Base-by-base conservation (phyloP, 768 basidiomycete genomes). In the Mycena venus region DNA sequence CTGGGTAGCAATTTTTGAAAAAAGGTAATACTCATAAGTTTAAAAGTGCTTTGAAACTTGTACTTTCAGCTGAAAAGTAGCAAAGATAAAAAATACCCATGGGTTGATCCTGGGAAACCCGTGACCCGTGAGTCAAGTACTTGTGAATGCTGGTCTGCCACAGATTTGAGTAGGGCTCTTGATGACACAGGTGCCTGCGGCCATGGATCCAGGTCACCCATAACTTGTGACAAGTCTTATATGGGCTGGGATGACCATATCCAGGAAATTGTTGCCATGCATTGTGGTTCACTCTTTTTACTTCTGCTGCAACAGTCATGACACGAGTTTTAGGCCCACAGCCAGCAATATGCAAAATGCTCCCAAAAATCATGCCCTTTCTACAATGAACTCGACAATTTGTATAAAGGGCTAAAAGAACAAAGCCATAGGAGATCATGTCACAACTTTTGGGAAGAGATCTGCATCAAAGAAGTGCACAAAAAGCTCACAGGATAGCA, bases 171-270 rank as follows among this genome's bases (percentile, higher is more conserved):
- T n/a, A n/a, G n/a, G n/a, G n/a, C n/a, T n/a, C n/a, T n/a, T n/a
- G n/a, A n/a, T n/a, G n/a, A n/a, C n/a, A n/a, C n/a, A n/a, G n/a
- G n/a, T n/a, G n/a, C n/a, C n/a, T n/a, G n/a, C n/a, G n/a, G n/a
- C n/a, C n/a, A n/a, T n/a, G n/a, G n/a, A n/a, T n/a, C n/a, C n/a
- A n/a, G n/a, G n/a, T n/a, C n/a, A n/a, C n/a, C n/a, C n/a, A n/a
- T n/a, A n/a, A n/a, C n/a, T n/a, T n/a, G n/a, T n/a, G n/a, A n/a
- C n/a, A n/a, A n/a, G n/a, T n/a, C n/a, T n/a, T n/a, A n/a, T n/a
- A n/a, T n/a, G n/a, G n/a, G n/a, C n/a, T n/a, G n/a, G n/a, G 42
- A 60, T 23, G 68, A 69, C 1, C 49, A 69, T 23, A 49, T 60
- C 1, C 12, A 44, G 25, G 38, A 44, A 0, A 60, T 67, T 36